Conservation (phyloP, 2,329 filamentous ascomycete genomes). For the Gyromitra esculenta region DNA sequence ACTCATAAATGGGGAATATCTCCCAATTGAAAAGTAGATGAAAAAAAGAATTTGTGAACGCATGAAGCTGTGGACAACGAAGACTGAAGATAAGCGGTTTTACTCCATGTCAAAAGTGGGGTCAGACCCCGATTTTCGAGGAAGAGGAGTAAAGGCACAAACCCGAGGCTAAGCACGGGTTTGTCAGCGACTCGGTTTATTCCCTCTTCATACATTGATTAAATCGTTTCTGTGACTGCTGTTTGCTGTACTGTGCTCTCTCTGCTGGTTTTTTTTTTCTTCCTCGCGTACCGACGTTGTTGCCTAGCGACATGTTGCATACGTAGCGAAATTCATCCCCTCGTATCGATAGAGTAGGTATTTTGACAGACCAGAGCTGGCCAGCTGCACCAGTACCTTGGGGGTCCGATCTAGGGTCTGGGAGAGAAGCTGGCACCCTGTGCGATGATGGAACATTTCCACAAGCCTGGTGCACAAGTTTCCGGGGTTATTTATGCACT, state of each 20-base stretch:
- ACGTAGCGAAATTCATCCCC: constrained; percentile 15
- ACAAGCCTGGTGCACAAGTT: constrained; percentile 14
- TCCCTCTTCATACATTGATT: constrained; percentile 6
- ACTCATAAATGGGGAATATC: constrained; percentile 33
- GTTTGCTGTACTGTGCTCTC: not conserved
- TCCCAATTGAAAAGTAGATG: constrained; percentile 20
- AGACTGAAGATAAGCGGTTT: constrained; percentile 6
- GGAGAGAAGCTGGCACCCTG: not conserved
- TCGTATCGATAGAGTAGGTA: constrained; percentile 28
- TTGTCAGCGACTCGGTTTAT: constrained; percentile 20
- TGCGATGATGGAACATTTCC: constrained; percentile 13
- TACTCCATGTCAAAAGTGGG: constrained; percentile 36
- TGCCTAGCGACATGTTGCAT: constrained; percentile 30
- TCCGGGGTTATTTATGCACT: constrained; percentile 27
- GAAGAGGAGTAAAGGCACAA: constrained; percentile 34
- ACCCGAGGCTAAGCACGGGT: constrained; percentile 31
- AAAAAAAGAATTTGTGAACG: constrained; percentile 1
- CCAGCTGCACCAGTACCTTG: not conserved
- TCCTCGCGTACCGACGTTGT: constrained; percentile 17
- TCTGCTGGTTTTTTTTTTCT: not conserved
- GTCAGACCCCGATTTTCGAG: constrained; percentile 4
- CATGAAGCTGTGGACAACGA: constrained; percentile 21
- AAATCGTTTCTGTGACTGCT: constrained; percentile 24
- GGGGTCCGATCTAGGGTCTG: not conserved
- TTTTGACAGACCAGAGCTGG: constrained; percentile 11